These are phyloP conservation scores for Vicia villosa DNA, from an alignment of 306 rosid species.

Conservation along the genomic window DNA sequence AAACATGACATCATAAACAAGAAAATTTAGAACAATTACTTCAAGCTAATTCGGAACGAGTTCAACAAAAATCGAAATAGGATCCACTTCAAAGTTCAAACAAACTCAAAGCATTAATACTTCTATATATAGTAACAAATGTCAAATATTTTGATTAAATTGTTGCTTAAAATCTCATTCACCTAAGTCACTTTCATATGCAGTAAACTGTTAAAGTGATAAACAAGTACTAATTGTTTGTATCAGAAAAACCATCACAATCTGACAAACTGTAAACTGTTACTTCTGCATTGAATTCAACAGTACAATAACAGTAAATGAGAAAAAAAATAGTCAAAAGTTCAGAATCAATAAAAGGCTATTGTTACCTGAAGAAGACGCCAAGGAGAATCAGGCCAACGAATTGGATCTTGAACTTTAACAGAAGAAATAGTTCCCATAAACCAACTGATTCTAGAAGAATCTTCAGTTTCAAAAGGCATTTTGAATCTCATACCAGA, in stretches of 20 bases:
- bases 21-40: constrained; percentile 22
- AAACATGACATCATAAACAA: constrained; percentile 21
- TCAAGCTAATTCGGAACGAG: too few relatives aligned
- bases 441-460: constrained; percentile 96
- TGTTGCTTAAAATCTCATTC: constrained; percentile 16
- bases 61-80: too few relatives aligned
- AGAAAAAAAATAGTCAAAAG: not conserved
- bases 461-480: constrained; percentile 97
- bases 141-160: constrained; percentile 10
- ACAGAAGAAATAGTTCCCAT: constrained; percentile 91
- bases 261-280: constrained; percentile 35
- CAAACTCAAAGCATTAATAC: constrained; percentile 19
- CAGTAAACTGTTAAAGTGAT: constrained; percentile 12
- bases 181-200: constrained; percentile 30
- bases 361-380: constrained; percentile 73
- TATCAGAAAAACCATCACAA: constrained; percentile 22
- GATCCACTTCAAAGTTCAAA: too few relatives aligned
- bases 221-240: constrained; percentile 15
- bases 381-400: constrained; percentile 98
- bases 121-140: constrained; percentile 26
- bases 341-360: not conserved
- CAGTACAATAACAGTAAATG: not conserved
- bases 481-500: constrained; percentile 95
- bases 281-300: constrained; percentile 27
- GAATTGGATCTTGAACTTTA: constrained; percentile 66